phyloP scores from a whole-genome alignment of 179 eudicot genomes.

The Sideroxylon spinosum region DNA sequence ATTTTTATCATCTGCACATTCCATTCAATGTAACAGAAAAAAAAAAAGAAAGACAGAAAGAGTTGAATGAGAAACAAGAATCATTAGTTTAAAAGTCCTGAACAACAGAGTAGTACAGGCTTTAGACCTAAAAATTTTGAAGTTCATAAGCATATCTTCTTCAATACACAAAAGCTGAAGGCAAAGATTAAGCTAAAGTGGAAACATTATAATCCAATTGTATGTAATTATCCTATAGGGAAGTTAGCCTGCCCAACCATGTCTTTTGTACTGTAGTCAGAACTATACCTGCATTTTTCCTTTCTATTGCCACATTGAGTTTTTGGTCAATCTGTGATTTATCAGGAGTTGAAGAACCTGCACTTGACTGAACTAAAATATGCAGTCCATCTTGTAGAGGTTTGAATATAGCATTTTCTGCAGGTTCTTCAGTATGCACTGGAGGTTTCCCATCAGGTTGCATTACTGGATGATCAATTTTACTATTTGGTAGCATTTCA shows the following conservation, averaged over 20 bases:
- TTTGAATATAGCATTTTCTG: conserved; percentile 10
- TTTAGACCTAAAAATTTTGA: background rate
- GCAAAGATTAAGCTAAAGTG: background rate
- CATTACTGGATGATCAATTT: conserved; percentile 11
- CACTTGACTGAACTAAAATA: conserved; percentile 18
- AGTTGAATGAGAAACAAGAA: conserved; percentile 1
- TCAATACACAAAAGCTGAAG: background rate
- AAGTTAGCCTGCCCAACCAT: conserved; percentile 7
- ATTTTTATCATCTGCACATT: conserved; percentile 24
- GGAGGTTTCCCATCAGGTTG: conserved; percentile 14
- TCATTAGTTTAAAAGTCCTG: background rate
- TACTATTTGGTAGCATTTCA: background rate
- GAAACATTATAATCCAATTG: background rate
- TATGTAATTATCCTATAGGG: background rate
- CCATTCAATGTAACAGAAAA: background rate
- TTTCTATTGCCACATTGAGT: conserved; percentile 17
- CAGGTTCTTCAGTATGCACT: conserved; percentile 15
- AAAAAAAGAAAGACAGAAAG: background rate
- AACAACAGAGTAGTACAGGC: too few species aligned
- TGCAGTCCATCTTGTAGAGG: conserved; percentile 24
- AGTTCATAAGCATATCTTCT: too few species aligned
- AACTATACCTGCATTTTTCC: conserved; percentile 16
- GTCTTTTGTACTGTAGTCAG: background rate
- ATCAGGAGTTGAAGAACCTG: conserved; percentile 2
- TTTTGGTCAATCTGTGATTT: conserved; percentile 15